Percentiles rank a stretch among this genome's conserved stretches.
Evolutionary conservation across 306 rosid genomes (phyloP).

Genomic region (Calophaca sinica): DNA sequence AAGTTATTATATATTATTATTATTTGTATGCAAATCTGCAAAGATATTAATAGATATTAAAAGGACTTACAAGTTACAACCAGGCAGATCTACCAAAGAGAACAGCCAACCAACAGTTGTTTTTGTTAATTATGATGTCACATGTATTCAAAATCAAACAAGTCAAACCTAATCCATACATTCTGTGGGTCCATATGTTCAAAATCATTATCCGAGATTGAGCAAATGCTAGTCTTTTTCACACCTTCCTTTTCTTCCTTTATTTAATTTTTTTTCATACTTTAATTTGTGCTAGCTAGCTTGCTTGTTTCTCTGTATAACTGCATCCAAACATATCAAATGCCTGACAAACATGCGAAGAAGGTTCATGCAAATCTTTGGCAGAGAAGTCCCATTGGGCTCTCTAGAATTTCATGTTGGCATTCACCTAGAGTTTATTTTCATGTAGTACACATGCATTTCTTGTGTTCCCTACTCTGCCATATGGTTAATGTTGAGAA

Average conservation of each 20-base stretch:
- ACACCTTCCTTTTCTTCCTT: slow-evolving; percentile 9
- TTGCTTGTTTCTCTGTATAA: slow-evolving; percentile 32
- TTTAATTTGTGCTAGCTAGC: slow-evolving; percentile 49
- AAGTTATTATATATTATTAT: slow-evolving; percentile 8
- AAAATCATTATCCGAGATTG: slow-evolving; percentile 49
- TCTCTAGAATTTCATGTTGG: slow-evolving; percentile 46
- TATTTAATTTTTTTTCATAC: neutral
- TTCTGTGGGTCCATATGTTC: slow-evolving; percentile 49
- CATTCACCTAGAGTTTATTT: slow-evolving; percentile 19
- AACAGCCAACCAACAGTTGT: slow-evolving; percentile 48
- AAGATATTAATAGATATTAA: slow-evolving; percentile 33
- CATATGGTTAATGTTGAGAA: slow-evolving; percentile 37
- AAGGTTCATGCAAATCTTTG: slow-evolving; percentile 50
- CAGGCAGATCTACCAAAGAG: slow-evolving; percentile 48
- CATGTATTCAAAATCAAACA: slow-evolving; percentile 45
- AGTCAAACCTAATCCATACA: slow-evolving; percentile 56
- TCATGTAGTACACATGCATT: slow-evolving; percentile 18
- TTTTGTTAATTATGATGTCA: slow-evolving; percentile 60
- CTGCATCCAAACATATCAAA: slow-evolving; percentile 44
- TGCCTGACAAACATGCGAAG: slow-evolving; percentile 47
- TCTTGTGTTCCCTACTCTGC: slow-evolving; percentile 31
- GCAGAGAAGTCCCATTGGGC: slow-evolving; percentile 44
- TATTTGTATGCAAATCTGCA: slow-evolving; percentile 22
- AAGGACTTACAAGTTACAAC: slow-evolving; percentile 28
- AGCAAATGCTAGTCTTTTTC: slow-evolving; percentile 51